Percentiles rank a stretch among this genome's conserved stretches.
phyloP scores from a whole-genome alignment of 805 yeast genomes.

The Barnettozyma populi region DNA sequence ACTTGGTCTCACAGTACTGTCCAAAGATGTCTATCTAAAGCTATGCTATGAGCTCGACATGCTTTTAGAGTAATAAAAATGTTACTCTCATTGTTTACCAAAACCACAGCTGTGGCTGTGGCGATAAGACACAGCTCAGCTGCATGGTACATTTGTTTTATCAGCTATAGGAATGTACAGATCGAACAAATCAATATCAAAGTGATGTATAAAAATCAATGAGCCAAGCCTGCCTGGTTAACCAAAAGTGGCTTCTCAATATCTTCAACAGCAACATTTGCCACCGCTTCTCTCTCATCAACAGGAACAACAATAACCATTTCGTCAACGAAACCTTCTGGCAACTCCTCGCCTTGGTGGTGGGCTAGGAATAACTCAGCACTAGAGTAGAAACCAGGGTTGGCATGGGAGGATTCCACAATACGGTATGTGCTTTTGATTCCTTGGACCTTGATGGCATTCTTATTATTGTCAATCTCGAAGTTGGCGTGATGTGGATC shows the following conservation, averaged over 20 bases:
- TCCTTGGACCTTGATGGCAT: not conserved
- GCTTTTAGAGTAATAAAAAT: too few species aligned
- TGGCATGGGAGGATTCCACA: constrained; percentile 5
- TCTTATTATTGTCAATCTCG: not conserved
- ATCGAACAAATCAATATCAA: not conserved
- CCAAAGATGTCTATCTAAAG: too few species aligned
- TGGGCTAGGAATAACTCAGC: constrained; percentile 9
- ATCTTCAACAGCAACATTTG: not conserved
- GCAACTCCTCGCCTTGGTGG: constrained; percentile 3
- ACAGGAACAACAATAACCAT: constrained; percentile 6
- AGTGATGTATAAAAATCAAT: not conserved
- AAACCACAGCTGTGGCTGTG: too few species aligned
- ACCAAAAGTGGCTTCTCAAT: constrained; percentile 1
- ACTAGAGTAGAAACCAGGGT: constrained; percentile 9
- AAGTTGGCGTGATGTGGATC: constrained; percentile 5
- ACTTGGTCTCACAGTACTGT: too few species aligned
- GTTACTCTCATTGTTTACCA: too few species aligned
- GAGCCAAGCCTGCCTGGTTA: constrained; percentile 5
- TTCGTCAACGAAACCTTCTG: constrained; percentile 4
- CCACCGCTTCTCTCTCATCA: not conserved
- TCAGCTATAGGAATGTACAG: not conserved
- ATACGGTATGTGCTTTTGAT: constrained; percentile 4
- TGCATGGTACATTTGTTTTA: too few species aligned
- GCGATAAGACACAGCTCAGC: too few species aligned
- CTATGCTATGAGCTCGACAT: too few species aligned